Evolutionary conservation across 257 asterid genomes (phyloP), one percentile per base, ranked within the genome.

Genomic region (Solanum neorickii): DNA sequence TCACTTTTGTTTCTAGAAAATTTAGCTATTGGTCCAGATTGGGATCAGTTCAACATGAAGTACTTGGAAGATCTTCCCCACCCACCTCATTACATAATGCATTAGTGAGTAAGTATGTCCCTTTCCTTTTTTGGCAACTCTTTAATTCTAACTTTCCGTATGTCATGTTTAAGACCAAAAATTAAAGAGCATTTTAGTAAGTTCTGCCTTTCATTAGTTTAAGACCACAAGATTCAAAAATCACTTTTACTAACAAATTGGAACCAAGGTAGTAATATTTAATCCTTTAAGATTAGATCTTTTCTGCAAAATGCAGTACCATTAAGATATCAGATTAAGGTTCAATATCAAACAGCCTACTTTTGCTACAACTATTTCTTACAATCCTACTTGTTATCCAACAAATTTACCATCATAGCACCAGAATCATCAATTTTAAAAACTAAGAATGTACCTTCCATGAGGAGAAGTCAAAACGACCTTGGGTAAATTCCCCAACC

Each of bases 401-500:
- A 42, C 35, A 46, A 25, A 78, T 18, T 15, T 16, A 9, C 42
- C 62, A 25, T 27, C 39, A 25, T 44, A 27, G 27, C 66, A 25
- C 39, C 84, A 46, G n/a, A 46, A 78, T 46, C 42, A 27, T 21
- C 74, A 65, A 88, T 6, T 33, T 33, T 35, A 88, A 47, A 39
- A 35, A 42, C 82, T 83, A 85, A 25, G 47, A 86, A 83, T 65
- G 31, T 86, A 95, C 99, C 99, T 96, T 90, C 99, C 99, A 72
- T 90, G 93, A 82, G 89, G 90, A 89, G 98, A 93, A 91, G 95
- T 94, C 96, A 97, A 92, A 86, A 88, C 87, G 78, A 96, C 93
- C 91, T 93, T 95, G 25, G 95, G 96, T 87, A 97, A 91, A 92
- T 94, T 93, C 25, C 99, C 99, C 89, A 93, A 88, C 27, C 99